Conservation (phyloP, 2,329 filamentous ascomycete genomes). For the Diaporthe batatas region DNA sequence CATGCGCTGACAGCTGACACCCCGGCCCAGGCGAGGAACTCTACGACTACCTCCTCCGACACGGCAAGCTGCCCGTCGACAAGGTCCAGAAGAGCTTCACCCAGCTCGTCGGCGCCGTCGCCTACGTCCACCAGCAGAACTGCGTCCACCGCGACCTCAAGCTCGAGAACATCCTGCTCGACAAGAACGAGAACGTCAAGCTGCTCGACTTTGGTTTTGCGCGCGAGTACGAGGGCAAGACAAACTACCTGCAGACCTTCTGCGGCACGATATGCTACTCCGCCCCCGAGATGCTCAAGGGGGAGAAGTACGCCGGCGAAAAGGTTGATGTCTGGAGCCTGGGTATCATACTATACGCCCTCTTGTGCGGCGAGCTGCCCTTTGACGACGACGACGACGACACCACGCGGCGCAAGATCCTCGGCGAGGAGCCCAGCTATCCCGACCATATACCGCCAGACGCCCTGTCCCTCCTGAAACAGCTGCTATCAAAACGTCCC, state of each 20-base stretch:
- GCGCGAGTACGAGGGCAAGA: slow-evolving; percentile 93
- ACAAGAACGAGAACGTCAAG: slow-evolving; percentile 98
- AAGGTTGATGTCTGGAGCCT: slow-evolving; percentile 98
- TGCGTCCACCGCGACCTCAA: slow-evolving; percentile 98
- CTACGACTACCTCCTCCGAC: slow-evolving; percentile 92
- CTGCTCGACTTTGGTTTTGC: slow-evolving; percentile 98
- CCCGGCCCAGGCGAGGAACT: slow-evolving; percentile 84
- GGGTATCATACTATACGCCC: slow-evolving; percentile 85
- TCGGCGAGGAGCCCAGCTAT: slow-evolving; percentile 87
- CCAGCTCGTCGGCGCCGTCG: slow-evolving; percentile 93
- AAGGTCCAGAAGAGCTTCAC: slow-evolving; percentile 97
- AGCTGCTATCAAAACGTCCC: slow-evolving; percentile 90
- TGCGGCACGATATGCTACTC: slow-evolving; percentile 98
- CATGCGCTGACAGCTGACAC: slow-evolving; percentile 51
- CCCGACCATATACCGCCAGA: slow-evolving; percentile 84
- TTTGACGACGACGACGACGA: slow-evolving; percentile 97
- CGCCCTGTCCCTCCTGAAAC: slow-evolving; percentile 81
- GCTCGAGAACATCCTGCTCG: slow-evolving; percentile 94
- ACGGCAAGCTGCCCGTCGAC: slow-evolving; percentile 84
- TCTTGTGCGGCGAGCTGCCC: slow-evolving; percentile 87
- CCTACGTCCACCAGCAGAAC: slow-evolving; percentile 93
- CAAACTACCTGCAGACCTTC: slow-evolving; percentile 96
- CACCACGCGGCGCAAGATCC: slow-evolving; percentile 85
- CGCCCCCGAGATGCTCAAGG: slow-evolving; percentile 97
- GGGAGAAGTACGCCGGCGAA: slow-evolving; percentile 96